These are phyloP conservation scores for Cyamopsis tetragonoloba DNA, from an alignment of 306 rosid genomes.

Conservation along the genomic window DNA sequence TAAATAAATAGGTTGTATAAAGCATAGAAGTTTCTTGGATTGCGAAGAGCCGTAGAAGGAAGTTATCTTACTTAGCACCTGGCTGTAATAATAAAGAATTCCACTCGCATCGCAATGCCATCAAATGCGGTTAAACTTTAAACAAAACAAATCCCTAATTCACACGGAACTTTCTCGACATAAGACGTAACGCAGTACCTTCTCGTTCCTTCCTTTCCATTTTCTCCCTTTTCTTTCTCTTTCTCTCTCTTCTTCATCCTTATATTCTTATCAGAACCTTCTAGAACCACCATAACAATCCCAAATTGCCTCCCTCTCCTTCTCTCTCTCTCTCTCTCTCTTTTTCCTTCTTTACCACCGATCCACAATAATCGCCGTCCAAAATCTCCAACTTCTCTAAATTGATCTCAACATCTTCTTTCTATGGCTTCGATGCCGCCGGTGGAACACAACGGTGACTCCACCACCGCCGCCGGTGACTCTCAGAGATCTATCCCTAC, in stretches of 20 bases:
- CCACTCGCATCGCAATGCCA: conserved; percentile 7
- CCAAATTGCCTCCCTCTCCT: background rate
- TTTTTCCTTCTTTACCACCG: no score
- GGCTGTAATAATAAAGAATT: background rate
- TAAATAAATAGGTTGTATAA: background rate
- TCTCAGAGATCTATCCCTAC: conserved; percentile 66
- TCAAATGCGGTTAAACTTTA: conserved; percentile 20
- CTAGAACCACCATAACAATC: conserved; percentile 52
- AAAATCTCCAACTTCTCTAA: background rate
- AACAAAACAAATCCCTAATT: background rate
- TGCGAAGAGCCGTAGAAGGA: background rate
- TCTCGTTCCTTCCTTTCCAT: conserved; percentile 43
- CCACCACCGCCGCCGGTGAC: conserved; percentile 19
- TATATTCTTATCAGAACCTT: conserved; percentile 54
- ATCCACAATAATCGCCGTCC: background rate
- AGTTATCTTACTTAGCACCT: background rate
- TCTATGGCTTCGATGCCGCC: conserved; percentile 48
- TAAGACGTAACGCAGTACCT: conserved; percentile 44
- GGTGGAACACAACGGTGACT: conserved; percentile 40
- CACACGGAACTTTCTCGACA: conserved; percentile 66
- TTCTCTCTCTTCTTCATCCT: conserved; percentile 4
- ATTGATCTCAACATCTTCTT: background rate
- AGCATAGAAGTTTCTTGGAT: conserved; percentile 23
- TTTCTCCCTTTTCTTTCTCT: background rate
- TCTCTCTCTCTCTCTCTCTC: background rate